phyloP scores from a whole-genome alignment of 2,329 filamentous ascomycete genomes.

The Blumeria graminis region DNA sequence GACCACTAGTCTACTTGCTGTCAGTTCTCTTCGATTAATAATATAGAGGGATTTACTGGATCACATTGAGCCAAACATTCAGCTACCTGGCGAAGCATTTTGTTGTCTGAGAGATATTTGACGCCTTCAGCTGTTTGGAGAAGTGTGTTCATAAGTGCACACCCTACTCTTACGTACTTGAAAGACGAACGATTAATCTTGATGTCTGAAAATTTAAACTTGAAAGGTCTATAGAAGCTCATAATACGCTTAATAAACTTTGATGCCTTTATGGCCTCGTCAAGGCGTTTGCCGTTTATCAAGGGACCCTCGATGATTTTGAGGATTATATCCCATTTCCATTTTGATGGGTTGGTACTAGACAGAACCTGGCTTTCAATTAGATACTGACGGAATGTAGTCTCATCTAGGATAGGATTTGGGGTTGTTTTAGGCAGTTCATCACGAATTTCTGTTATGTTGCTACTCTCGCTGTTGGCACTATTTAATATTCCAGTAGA shows the following conservation, averaged over 20 bases:
- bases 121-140: constrained; percentile 68
- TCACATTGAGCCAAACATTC: constrained; percentile 93
- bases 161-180: constrained; percentile 77
- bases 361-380: constrained; percentile 69
- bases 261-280: constrained; percentile 81
- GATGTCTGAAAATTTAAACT: constrained; percentile 78
- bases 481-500: constrained; percentile 8
- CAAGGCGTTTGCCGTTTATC: constrained; percentile 70
- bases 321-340: constrained; percentile 90
- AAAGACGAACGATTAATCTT: constrained; percentile 83
- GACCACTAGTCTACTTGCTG: constrained; percentile 31
- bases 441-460: constrained; percentile 26
- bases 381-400: constrained; percentile 36
- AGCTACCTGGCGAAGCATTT: constrained; percentile 75
- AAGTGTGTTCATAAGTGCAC: constrained; percentile 64
- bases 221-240: constrained; percentile 91
- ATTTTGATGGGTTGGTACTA: constrained; percentile 78
- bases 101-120: constrained; percentile 72
- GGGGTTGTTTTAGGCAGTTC: constrained; percentile 29
- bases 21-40: constrained; percentile 4
- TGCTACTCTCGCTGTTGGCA: constrained; percentile 17
- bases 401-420: constrained; percentile 30
- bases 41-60: constrained; percentile 28
- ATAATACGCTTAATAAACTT: constrained; percentile 91
- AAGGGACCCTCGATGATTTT: constrained; percentile 82